A percentile compares a stretch with the other conserved stretches of the same genome.
phyloP scores from a whole-genome alignment of 1,139 yeast genomes.

The Saccharomycopsis phalli region DNA sequence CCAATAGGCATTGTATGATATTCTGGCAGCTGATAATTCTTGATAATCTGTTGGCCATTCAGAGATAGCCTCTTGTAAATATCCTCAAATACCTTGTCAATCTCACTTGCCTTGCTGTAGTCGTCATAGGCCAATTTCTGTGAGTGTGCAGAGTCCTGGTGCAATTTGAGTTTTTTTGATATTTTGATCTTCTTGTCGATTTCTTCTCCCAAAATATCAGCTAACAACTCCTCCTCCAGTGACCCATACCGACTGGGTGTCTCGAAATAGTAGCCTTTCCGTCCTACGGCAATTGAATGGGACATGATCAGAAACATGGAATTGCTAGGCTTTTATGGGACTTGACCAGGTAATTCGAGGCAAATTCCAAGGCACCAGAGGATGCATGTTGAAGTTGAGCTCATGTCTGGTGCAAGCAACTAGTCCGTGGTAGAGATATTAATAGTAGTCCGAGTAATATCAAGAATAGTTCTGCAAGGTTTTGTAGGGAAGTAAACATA shows the following conservation, averaged over 20 bases:
- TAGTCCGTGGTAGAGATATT: no score
- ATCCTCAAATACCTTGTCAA: constrained; percentile 18
- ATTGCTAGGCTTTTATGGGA: no score
- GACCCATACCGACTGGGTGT: neutral
- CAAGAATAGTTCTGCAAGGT: no score
- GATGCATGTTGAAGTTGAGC: no score
- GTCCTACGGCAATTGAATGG: neutral
- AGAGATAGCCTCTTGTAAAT: constrained; percentile 16
- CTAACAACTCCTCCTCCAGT: constrained; percentile 12
- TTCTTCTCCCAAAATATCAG: constrained; percentile 18
- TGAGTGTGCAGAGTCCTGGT: neutral
- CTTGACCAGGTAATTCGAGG: no score
- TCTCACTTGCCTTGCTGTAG: constrained; percentile 6
- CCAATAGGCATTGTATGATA: constrained; percentile 5
- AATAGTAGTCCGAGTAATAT: no score
- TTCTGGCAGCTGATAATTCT: constrained; percentile 15
- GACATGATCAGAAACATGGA: no score
- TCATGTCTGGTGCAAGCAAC: no score
- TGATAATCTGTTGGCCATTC: constrained; percentile 11
- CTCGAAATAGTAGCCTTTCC: constrained; percentile 14
- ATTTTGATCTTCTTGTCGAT: constrained; percentile 16
- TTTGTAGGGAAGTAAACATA: no score
- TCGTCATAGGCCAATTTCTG: constrained; percentile 4
- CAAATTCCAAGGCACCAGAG: no score
- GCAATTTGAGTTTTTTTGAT: constrained; percentile 12